Percentiles rank a stretch among this genome's conserved stretches.
phyloP scores from a whole-genome alignment of 345 rosid genomes.

The Heritiera littoralis region DNA sequence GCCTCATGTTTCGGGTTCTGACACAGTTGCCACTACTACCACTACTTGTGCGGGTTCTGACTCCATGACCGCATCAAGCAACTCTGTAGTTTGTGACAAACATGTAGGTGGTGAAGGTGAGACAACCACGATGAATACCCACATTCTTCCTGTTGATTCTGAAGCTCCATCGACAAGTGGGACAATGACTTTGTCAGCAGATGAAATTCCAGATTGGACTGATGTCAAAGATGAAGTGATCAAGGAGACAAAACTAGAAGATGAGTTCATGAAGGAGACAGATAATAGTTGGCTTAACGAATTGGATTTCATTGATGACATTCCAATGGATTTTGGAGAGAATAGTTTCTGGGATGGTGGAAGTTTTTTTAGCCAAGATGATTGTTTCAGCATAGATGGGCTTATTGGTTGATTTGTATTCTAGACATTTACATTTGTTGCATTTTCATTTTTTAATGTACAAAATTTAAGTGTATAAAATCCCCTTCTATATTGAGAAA shows the following conservation, averaged over 20 bases:
- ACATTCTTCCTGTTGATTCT: neutral
- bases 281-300: neutral
- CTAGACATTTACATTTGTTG: too few species aligned
- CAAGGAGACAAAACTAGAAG: neutral
- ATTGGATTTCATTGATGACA: neutral
- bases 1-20: constrained; percentile 26
- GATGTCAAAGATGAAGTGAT: neutral
- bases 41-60: neutral
- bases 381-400: neutral
- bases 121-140: neutral
- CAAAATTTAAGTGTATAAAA: too few species aligned
- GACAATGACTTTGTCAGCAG: neutral
- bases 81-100: neutral
- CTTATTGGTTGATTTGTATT: neutral
- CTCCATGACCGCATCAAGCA: neutral
- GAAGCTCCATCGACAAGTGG: neutral
- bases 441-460: too few species aligned
- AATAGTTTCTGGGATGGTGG: neutral
- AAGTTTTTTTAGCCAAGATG: too few species aligned
- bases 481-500: too few species aligned
- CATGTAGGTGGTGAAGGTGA: neutral
- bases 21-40: neutral
- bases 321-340: neutral
- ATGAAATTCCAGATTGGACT: neutral
- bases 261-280: neutral